Conservation (phyloP, 352 stramenopile genomes). For the Phytophthora sp. region DNA sequence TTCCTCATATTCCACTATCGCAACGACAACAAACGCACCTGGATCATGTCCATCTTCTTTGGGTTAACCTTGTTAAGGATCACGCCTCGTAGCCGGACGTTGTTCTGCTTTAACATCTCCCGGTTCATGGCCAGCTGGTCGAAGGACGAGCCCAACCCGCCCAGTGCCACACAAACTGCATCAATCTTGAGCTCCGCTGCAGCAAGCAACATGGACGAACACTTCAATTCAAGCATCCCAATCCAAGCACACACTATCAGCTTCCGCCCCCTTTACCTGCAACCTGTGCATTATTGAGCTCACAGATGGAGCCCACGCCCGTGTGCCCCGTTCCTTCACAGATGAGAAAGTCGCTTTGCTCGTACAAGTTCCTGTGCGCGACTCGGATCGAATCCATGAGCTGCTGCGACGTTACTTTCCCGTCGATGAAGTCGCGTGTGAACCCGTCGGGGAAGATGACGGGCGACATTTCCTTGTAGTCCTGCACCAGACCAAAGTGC, state of each 20-base stretch:
- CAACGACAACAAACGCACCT: constrained; percentile 41
- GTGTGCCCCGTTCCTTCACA: constrained; percentile 95
- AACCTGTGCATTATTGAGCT: constrained; percentile 92
- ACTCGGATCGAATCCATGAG: constrained; percentile 80
- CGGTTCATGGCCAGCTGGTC: constrained; percentile 88
- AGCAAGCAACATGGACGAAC: constrained; percentile 8
- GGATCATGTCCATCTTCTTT: constrained; percentile 91
- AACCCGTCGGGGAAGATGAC: constrained; percentile 97
- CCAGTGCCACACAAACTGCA: constrained; percentile 79
- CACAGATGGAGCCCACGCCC: constrained; percentile 91
- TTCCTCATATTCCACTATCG: not conserved
- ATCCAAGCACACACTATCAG: not conserved
- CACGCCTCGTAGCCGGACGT: constrained; percentile 75
- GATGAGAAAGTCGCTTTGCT: constrained; percentile 92
- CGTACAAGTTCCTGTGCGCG: constrained; percentile 83
- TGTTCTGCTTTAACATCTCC: constrained; percentile 82
- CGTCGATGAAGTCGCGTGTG: constrained; percentile 97
- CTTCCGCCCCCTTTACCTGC: constrained; percentile 48
- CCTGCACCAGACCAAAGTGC: constrained; percentile 95
- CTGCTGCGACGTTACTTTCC: constrained; percentile 89
- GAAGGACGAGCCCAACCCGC: constrained; percentile 84
- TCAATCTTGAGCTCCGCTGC: constrained; percentile 82
- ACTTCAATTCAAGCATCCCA: constrained; percentile 4
- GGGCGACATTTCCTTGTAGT: constrained; percentile 97
- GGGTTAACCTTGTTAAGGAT: constrained; percentile 92